Evolutionary conservation across 2,329 filamentous ascomycete genomes (phyloP), one percentile per base, ranked within the genome.

Genomic region (Alternaria sp.): DNA sequence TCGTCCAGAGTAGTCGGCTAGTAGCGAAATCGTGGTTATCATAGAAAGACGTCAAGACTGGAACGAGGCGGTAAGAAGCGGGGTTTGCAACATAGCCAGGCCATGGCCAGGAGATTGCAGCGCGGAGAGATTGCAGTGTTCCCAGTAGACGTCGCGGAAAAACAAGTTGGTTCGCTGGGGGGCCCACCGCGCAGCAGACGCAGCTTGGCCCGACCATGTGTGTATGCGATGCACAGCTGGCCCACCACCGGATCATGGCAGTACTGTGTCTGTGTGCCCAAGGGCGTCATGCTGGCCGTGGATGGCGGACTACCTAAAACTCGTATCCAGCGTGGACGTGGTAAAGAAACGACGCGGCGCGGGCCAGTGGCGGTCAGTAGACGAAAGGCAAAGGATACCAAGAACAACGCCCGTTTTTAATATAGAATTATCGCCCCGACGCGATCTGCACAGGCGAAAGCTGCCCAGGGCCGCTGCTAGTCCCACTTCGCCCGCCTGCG

Each of bases 381-480:
- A 41, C 57, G 46, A 63, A 45, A 58, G 57, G 57, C 51, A 45
- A 52, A 53, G 42, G 57, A 50, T 29, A 52, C 45, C 37, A 57
- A 36, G 29, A 50, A 36, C 40, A 51, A 51, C 56, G 56, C 57
- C 61, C 55, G 58, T 63, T 58, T 62, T 58, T 60, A 64, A 64
- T 65, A 64, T 67, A 67, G 61, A 63, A 65, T 41, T 58, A 63
- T 65, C 65, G 60, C 62, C 66, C 67, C 61, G 61, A 54, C 58
- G 49, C 54, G 61, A 63, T 63, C 56, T 56, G 56, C 56, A 28
- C 56, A 55, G 39, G 56, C 56, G 56, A 54, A 24, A 13, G 37
- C 61, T 72, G 60, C 62, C 66, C 58, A 49, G 34, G 11, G 70
- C 62, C 69, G 66, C 54, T 66, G 68, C 70, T 73, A 73, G 71